Percentiles rank a stretch among this genome's conserved stretches.
These are phyloP conservation scores for Candida tammaniensis DNA, from an alignment of 805 yeast genomes.

Conservation along the genomic window DNA sequence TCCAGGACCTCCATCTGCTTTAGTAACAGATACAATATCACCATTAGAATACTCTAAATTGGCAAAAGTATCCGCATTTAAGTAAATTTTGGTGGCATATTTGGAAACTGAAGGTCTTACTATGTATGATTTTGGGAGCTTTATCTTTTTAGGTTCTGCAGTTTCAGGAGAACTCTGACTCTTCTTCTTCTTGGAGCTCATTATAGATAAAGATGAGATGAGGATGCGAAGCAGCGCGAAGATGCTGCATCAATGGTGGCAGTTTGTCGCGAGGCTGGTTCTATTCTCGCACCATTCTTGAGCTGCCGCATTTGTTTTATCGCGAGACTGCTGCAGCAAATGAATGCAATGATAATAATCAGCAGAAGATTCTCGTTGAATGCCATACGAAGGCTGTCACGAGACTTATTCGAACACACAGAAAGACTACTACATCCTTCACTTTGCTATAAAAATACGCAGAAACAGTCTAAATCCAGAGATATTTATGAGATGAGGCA, in stretches of 20 bases:
- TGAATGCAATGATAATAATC: too few relatives aligned
- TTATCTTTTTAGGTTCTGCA: constrained; percentile 28
- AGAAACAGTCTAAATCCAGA: constrained; percentile 2
- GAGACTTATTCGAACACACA: constrained; percentile 5
- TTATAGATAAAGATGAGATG: constrained; percentile 1
- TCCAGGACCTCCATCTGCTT: constrained; percentile 41
- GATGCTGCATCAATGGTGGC: too few relatives aligned
- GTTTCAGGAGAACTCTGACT: constrained; percentile 3
- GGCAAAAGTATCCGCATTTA: constrained; percentile 45
- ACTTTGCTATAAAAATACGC: constrained; percentile 14
- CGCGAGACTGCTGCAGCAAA: too few relatives aligned
- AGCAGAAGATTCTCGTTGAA: too few relatives aligned
- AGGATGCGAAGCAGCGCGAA: neutral
- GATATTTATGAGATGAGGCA: constrained; percentile 4
- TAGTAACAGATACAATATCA: constrained; percentile 43
- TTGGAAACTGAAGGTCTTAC: constrained; percentile 35
- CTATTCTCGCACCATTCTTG: too few relatives aligned
- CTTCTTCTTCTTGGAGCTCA: constrained; percentile 12
- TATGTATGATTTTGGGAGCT: constrained; percentile 40
- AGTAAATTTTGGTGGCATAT: constrained; percentile 31
- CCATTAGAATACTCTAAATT: constrained; percentile 47
- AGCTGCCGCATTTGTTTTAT: too few relatives aligned
- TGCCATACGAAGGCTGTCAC: too few relatives aligned
- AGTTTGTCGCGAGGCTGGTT: too few relatives aligned
- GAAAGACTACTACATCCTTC: constrained; percentile 6